These are phyloP conservation scores for Russula olivacea DNA, from an alignment of 768 basidiomycete species.

Conservation along the genomic window DNA sequence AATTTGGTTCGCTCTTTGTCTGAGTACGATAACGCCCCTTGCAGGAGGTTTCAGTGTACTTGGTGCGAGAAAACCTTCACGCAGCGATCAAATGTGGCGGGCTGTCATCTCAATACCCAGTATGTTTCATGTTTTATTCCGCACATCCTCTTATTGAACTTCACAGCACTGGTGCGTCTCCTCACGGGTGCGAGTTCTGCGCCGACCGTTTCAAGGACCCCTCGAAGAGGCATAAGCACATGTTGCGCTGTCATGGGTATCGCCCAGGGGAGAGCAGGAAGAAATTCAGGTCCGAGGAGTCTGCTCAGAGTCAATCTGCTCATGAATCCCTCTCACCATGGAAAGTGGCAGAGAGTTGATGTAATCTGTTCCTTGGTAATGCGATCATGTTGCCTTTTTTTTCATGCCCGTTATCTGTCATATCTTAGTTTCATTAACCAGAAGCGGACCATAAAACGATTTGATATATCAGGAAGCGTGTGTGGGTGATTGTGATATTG, in stretches of 20 bases:
- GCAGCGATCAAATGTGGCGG: conserved; percentile 50
- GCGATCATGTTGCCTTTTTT: conserved; percentile 11
- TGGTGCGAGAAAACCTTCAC: conserved; percentile 51
- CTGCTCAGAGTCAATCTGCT: conserved; percentile 25
- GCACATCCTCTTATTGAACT: not conserved
- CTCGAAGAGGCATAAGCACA: conserved; percentile 56
- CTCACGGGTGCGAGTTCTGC: conserved; percentile 51
- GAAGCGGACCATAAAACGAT: not conserved
- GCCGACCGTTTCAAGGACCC: conserved; percentile 56
- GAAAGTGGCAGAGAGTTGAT: conserved; percentile 19
- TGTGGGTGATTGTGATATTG: conserved; percentile 12
- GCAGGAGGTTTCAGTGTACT: conserved; percentile 47
- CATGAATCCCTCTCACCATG: conserved; percentile 28
- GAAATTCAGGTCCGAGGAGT: conserved; percentile 20
- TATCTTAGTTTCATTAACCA: conserved; percentile 8
- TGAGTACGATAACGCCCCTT: conserved; percentile 11
- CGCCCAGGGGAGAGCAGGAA: conserved; percentile 42
- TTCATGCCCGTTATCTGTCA: conserved; percentile 8
- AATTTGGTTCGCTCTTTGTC: conserved; percentile 24
- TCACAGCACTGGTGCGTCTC: conserved; percentile 49
- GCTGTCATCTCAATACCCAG: conserved; percentile 52
- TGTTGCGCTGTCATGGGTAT: conserved; percentile 48
- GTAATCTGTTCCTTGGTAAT: not conserved
- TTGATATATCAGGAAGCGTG: conserved; percentile 8
- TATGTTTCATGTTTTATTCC: conserved; percentile 32